phyloP scores from a whole-genome alignment of 2,329 filamentous ascomycete species.

The Alternaria rosae region DNA sequence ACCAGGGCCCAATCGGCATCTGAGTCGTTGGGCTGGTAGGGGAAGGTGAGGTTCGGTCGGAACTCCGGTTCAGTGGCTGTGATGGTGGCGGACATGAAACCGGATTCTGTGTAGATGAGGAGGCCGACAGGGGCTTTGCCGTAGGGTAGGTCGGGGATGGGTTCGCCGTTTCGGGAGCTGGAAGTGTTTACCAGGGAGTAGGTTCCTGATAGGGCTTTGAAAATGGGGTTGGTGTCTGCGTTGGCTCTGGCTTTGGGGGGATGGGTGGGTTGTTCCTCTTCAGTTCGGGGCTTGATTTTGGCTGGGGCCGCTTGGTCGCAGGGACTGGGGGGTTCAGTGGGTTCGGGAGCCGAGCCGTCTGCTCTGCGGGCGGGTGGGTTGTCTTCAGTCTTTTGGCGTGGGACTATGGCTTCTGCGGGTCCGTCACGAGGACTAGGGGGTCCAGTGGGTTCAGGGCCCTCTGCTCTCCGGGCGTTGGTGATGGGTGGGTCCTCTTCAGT shows the following conservation, averaged over 20 bases:
- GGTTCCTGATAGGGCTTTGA: conserved; percentile 30
- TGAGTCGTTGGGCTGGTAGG: conserved; percentile 25
- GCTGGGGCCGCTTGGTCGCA: not conserved
- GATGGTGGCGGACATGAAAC: conserved; percentile 40
- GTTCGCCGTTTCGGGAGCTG: conserved; percentile 25
- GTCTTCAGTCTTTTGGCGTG: not conserved
- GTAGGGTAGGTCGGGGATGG: conserved; percentile 33
- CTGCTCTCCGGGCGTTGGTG: not conserved
- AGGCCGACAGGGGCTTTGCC: conserved; percentile 33
- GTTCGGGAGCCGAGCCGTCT: too few species aligned
- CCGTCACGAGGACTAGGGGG: not conserved
- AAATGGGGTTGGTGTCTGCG: conserved; percentile 13
- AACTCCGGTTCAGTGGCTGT: conserved; percentile 32
- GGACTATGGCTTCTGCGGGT: not conserved
- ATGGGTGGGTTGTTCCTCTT: not conserved
- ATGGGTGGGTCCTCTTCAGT: not conserved
- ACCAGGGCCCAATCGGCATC: conserved; percentile 41
- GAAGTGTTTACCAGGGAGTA: conserved; percentile 37
- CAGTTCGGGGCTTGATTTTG: not conserved
- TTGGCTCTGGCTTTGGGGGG: not conserved
- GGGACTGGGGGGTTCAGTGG: not conserved
- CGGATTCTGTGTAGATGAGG: conserved; percentile 34
- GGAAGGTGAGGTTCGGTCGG: conserved; percentile 34
- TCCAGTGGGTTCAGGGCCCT: not conserved
- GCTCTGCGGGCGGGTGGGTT: too few species aligned